Conservation (phyloP, 192 early-diverging fungal species). For the Backusella circina region DNA sequence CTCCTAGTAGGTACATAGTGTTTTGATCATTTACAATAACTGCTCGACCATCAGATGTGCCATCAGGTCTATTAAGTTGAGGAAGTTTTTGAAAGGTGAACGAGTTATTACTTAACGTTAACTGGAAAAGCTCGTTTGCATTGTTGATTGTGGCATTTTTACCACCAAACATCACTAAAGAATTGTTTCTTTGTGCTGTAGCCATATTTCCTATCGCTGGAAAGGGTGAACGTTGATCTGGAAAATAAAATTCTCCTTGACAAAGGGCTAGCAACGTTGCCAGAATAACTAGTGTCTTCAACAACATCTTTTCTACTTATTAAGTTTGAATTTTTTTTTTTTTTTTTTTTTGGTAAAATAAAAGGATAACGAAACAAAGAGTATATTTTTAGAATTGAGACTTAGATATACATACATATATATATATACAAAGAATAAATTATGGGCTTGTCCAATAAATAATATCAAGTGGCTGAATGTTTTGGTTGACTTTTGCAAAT, state of each 20-base stretch:
- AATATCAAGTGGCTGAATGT: slow-evolving; percentile 1
- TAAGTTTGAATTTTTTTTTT: background rate
- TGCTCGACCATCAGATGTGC: background rate
- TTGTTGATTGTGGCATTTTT: background rate
- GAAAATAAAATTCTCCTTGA: background rate
- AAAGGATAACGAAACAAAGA: background rate
- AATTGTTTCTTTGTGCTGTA: background rate
- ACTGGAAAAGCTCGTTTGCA: background rate
- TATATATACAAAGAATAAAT: background rate
- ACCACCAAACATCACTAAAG: slow-evolving; percentile 15
- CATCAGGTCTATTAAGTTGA: background rate
- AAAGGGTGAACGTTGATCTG: background rate
- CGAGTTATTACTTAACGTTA: background rate
- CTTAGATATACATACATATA: background rate
- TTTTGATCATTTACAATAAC: background rate
- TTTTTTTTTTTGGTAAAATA: background rate
- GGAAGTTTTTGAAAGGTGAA: background rate
- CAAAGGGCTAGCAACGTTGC: background rate
- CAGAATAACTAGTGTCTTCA: background rate
- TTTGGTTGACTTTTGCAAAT: background rate
- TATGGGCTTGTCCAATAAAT: background rate
- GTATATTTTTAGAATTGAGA: background rate
- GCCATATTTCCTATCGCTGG: background rate
- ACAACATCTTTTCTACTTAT: background rate
- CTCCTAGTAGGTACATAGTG: background rate